Percentiles rank a stretch among this genome's conserved stretches.
phyloP scores from a whole-genome alignment of 257 asterid genomes.

The Craterostigma plantagineum region DNA sequence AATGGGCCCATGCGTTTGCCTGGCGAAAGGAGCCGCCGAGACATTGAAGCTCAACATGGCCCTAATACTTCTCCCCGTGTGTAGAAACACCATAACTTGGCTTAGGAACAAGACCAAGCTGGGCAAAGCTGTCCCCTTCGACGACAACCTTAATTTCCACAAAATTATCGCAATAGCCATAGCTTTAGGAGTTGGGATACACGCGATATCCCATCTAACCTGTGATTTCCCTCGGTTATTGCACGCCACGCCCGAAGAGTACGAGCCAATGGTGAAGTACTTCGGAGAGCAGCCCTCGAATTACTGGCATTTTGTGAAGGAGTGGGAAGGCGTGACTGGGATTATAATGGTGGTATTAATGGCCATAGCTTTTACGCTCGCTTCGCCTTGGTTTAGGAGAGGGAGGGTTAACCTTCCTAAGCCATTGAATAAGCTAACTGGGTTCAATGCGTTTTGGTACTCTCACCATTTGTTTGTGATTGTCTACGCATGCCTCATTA shows the following conservation, averaged over 20 bases:
- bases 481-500: constrained; percentile 29
- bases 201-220: constrained; percentile 51
- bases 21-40: constrained; percentile 98
- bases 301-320: constrained; percentile 55
- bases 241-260: constrained; percentile 28
- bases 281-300: constrained; percentile 56
- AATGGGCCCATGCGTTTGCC: constrained; percentile 75
- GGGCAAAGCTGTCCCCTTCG: constrained; percentile 71
- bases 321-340: constrained; percentile 83
- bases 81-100: constrained; percentile 90
- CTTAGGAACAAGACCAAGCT: constrained; percentile 72
- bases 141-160: constrained; percentile 89
- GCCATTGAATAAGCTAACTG: constrained; percentile 34
- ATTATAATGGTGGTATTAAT: constrained; percentile 65
- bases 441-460: constrained; percentile 63
- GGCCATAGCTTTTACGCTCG: constrained; percentile 79
- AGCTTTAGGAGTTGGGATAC: constrained; percentile 62
- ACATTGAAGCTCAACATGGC: constrained; percentile 94
- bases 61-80: constrained; percentile 57
- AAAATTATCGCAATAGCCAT: constrained; percentile 68
- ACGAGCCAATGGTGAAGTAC: constrained; percentile 33
- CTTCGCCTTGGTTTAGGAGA: constrained; percentile 68
- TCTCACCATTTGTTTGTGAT: constrained; percentile 39
- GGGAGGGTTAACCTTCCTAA: constrained; percentile 21
- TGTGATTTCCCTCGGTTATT: constrained; percentile 78